Base-by-base conservation (phyloP, 1,284 basidiomycete species). In the Naganishia albida region DNA sequence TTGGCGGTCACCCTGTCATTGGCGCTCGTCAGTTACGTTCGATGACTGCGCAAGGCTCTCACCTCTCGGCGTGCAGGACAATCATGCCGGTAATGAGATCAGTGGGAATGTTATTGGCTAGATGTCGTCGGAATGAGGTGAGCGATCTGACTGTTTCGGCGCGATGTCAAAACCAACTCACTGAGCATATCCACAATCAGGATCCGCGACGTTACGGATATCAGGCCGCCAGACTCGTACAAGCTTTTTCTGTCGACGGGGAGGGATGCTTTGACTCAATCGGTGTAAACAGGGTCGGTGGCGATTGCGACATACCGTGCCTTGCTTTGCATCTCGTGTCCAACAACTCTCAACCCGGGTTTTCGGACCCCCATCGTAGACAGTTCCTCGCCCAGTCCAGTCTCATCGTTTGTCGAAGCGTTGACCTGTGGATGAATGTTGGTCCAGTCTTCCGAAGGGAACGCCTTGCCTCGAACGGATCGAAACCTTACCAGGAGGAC, bases 131-230 rank as follows among this genome's bases (percentile, higher is more conserved):
- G 8, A n/a, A 20, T 68, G 38, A 66, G 51, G 42, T 44, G 13
- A 26, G 10, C 20, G 12, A 3, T 20, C n/a, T n/a, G n/a, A 34
- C 12, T 16, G 8, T 12, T 13, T 20, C 18, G 4, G 15, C n/a
- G 46, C 12, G n/a, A 34, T 34, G 34, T 34, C 46, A 48, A 25
- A 18, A 3, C 2, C 0, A 57, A 2, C 76, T 57, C 57, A 78
- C 78, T 91, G 82, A 99, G 81, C 87, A 99, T 90, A 75, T 99
- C 96, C 59, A 95, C 93, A 50, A 95, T 89, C 28, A 99, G 82
- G 70, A 99, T 98, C 28, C 91, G 87, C 38, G 91, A 93, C 0
- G 95, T 99, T 43, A 98, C 88, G 12, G 91, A 93, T 59, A 98
- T 83, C 6, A 99, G 81, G 1, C 96, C 93, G 2, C 93, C 93